phyloP scores from a whole-genome alignment of 192 early-diverging fungal species.

The Linnemannia elongata region DNA sequence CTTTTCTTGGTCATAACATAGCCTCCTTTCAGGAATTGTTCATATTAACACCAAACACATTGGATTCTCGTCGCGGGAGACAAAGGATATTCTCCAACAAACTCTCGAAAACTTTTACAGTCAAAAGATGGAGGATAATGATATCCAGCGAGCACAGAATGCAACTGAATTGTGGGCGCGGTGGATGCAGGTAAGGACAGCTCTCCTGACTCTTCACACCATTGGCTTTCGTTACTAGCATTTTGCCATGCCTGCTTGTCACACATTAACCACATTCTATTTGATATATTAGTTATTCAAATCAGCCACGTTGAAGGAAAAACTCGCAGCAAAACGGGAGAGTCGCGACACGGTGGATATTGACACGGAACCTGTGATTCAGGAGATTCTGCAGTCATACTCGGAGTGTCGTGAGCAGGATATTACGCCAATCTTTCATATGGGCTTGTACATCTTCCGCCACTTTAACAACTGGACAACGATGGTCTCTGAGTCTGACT shows the following conservation, averaged over 20 bases:
- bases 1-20: neutral
- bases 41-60: conserved; percentile 29
- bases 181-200: neutral
- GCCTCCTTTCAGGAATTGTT: conserved; percentile 26
- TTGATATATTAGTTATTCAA: conserved; percentile 13
- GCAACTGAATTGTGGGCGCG: conserved; percentile 5
- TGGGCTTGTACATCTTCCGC: conserved; percentile 16
- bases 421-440: conserved; percentile 13
- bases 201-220: neutral
- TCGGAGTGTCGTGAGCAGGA: neutral
- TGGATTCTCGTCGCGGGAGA: conserved; percentile 14
- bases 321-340: conserved; percentile 10
- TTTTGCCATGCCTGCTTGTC: neutral
- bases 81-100: neutral
- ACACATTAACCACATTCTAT: neutral
- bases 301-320: conserved; percentile 12
- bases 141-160: conserved; percentile 14
- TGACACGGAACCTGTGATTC: conserved; percentile 1
- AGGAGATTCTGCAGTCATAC: conserved; percentile 11
- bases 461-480: conserved; percentile 10
- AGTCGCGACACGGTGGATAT: neutral
- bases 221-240: neutral
- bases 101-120: conserved; percentile 24
- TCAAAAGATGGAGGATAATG: conserved; percentile 16
- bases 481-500: conserved; percentile 22